Percentiles rank a stretch among this genome's conserved stretches.
These are phyloP conservation scores for Handroanthus guayacan DNA, from an alignment of 257 asterid species.

Conservation along the genomic window DNA sequence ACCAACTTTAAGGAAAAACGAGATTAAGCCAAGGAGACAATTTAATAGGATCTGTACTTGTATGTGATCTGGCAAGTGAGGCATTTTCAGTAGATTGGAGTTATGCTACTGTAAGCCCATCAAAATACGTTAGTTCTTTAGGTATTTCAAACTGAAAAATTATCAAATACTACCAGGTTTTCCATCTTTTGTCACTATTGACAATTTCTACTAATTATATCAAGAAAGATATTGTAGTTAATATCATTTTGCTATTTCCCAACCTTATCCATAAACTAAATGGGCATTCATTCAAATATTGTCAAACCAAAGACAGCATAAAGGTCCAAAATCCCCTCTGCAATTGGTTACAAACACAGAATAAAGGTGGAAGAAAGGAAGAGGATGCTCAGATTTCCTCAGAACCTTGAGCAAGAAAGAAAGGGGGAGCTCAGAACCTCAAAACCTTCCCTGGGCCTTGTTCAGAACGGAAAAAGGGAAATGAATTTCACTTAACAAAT, in stretches of 20 bases:
- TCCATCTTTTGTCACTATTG: not conserved
- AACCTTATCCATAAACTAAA: constrained; percentile 1
- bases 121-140: not conserved
- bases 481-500: not conserved
- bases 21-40: not conserved
- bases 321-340: constrained; percentile 9
- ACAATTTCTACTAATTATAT: not conserved
- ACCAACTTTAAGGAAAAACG: not conserved
- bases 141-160: not conserved
- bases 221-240: not conserved
- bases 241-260: not conserved
- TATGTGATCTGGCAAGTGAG: not conserved
- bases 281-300: not conserved
- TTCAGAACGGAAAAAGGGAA: constrained; percentile 2
- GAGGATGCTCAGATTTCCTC: not conserved
- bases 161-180: not conserved
- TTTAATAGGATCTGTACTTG: not conserved
- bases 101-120: not conserved
- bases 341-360: not conserved
- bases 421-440: no score
- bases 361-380: not conserved
- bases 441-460: constrained; percentile 3
- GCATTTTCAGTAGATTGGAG: not conserved
- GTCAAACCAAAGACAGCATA: not conserved
- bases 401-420: no score